phyloP scores from a whole-genome alignment of 208 protist genomes.

The Balamuthia mandrillaris region DNA sequence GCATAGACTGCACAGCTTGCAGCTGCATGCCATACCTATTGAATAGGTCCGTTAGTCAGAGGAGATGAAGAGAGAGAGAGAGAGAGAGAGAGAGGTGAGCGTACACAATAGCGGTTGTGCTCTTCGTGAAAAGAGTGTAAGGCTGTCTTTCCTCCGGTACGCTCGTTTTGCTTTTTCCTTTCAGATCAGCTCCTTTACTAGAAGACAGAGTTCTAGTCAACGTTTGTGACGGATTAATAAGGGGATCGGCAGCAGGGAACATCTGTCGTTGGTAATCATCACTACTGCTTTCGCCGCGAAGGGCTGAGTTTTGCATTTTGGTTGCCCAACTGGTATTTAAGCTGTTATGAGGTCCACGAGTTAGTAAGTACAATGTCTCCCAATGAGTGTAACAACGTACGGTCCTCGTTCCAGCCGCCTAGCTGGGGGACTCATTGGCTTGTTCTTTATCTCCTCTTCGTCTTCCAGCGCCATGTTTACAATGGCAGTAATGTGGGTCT shows the following conservation, averaged over 20 bases:
- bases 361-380: too few species aligned
- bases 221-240: background rate
- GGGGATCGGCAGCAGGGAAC: background rate
- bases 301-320: too few species aligned
- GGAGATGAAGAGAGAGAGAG: background rate
- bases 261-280: background rate
- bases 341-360: too few species aligned
- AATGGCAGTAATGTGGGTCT: conserved; percentile 81
- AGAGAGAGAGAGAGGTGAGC: background rate
- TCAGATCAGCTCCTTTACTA: too few species aligned
- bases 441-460: background rate
- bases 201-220: too few species aligned
- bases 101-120: conserved; percentile 52
- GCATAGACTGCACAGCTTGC: conserved; percentile 63
- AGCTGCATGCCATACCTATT: conserved; percentile 56
- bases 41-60: background rate
- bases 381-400: too few species aligned
- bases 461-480: conserved; percentile 68
- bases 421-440: background rate
- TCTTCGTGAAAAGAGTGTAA: conserved; percentile 46
- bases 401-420: background rate
- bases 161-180: too few species aligned
- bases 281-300: too few species aligned
- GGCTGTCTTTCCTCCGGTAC: background rate
- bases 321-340: too few species aligned